Conservation (phyloP, 1,284 basidiomycete genomes). For the Exobasidium cylindrosporum region DNA sequence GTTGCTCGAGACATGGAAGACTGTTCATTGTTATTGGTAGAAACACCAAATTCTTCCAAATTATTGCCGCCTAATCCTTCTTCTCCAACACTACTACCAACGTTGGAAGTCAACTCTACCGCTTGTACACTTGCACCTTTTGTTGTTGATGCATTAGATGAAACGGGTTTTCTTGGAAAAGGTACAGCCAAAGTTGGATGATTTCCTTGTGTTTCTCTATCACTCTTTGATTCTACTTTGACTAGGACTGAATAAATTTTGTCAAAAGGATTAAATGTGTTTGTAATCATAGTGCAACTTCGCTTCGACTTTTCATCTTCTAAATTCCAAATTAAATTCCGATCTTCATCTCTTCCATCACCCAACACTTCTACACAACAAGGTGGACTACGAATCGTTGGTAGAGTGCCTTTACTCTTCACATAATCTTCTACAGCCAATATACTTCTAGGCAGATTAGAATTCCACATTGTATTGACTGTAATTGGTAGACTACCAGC, state of each 20-base stretch:
- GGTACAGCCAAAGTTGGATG: neutral
- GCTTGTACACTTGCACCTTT: conserved; percentile 34
- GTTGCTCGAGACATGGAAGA: conserved; percentile 29
- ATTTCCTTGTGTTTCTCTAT: neutral
- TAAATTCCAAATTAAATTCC: conserved; percentile 22
- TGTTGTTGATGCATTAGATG: conserved; percentile 18
- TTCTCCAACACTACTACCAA: neutral
- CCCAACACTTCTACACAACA: conserved; percentile 42
- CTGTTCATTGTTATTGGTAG: conserved; percentile 20
- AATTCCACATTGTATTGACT: conserved; percentile 83
- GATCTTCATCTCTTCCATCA: conserved; percentile 46
- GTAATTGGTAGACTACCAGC: conserved; percentile 80
- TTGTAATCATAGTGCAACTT: conserved; percentile 26
- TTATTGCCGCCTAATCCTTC: neutral
- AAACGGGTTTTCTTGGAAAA: conserved; percentile 13
- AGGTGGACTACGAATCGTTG: conserved; percentile 41
- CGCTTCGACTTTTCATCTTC: conserved; percentile 15
- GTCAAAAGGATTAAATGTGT: conserved; percentile 29
- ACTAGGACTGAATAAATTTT: conserved; percentile 20
- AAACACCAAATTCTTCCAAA: neutral
- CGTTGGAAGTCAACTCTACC: conserved; percentile 15
- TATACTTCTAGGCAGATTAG: conserved; percentile 56
- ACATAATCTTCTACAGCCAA: conserved; percentile 51
- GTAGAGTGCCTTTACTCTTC: conserved; percentile 49
- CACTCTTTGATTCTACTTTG: neutral